Evolutionary conservation across 2,329 filamentous ascomycete species (phyloP), one percentile per base, ranked within the genome.

Genomic region (Ophiostoma triangulosporum): DNA sequence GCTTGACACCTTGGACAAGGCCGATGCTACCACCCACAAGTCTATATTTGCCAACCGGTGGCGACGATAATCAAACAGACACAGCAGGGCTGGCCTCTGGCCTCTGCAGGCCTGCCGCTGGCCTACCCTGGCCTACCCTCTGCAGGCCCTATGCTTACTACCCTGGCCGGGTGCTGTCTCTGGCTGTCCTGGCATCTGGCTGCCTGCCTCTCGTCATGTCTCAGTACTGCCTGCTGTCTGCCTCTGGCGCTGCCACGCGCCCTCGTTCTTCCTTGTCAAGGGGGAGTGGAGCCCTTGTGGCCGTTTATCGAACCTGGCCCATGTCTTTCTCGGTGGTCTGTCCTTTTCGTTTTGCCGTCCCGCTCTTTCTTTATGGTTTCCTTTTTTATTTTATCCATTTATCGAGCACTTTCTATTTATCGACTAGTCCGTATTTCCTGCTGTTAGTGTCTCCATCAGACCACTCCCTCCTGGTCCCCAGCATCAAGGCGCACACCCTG

Each of bases 401-500:
- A 22, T 22, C 17, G 8, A 20, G 40, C 12, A 46, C 26, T 46
- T 46, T 29, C 24, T 20, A 17, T 46, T 46, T 29, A 17, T 31
- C 15, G 4, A 17, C 24, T 46, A 29, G 24, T 17, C n/a, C 15
- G 8, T 29, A 17, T 46, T 46, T 46, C 43, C 26, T 36, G 8
- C 12, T 14, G 11, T 15, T n/a, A n/a, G n/a, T 26, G 43, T n/a
- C 43, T 12, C 43, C 43, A 46, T 46, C 43, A 14, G 8, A 17
- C 26, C 43, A 29, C 43, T 48, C 31, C 27, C 24, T 43, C 26
- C 36, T 35, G 43, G 43, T 46, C 49, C 45, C 45, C 38, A 38
- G 50, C 52, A 51, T 52, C 54, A 50, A 57, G 54, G 51, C 56
- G 29, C 50, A 52, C 49, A 52, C 54, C 54, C 56, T 48, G 49